phyloP scores from a whole-genome alignment of 495 filamentous ascomycete genomes.

The Aspergillus sclerotioniger region DNA sequence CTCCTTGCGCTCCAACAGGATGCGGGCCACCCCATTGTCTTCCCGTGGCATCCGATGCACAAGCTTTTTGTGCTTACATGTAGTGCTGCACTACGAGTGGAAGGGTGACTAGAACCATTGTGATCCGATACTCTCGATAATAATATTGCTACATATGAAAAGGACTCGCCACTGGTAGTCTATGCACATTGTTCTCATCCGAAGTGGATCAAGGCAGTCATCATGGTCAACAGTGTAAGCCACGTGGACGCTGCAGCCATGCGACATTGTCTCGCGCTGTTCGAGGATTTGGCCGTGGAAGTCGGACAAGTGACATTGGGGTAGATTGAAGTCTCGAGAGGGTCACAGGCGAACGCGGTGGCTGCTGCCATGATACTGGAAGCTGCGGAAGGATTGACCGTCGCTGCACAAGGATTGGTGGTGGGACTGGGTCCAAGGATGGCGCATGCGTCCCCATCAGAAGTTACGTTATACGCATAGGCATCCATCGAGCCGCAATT shows the following conservation, averaged over 20 bases:
- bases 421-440: neutral
- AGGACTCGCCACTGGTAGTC: neutral
- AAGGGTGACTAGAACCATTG: too few relatives aligned
- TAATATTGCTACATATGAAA: neutral
- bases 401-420: neutral
- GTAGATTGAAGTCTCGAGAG: neutral
- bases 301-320: neutral
- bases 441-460: neutral
- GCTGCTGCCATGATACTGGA: neutral
- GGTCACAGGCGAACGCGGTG: neutral
- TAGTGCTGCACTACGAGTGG: neutral
- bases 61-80: neutral
- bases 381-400: neutral
- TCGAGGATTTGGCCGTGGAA: neutral
- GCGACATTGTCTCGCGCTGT: neutral
- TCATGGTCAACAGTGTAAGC: conserved; percentile 3
- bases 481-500: neutral
- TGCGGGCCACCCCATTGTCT: too few relatives aligned
- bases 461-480: neutral
- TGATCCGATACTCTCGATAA: neutral
- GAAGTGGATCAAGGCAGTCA: neutral
- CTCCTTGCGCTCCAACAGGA: neutral
- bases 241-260: neutral
- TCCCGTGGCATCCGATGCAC: neutral
- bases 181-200: neutral